phyloP scores from a whole-genome alignment of 495 filamentous ascomycete species.

The Talaromyces nanjingensis region DNA sequence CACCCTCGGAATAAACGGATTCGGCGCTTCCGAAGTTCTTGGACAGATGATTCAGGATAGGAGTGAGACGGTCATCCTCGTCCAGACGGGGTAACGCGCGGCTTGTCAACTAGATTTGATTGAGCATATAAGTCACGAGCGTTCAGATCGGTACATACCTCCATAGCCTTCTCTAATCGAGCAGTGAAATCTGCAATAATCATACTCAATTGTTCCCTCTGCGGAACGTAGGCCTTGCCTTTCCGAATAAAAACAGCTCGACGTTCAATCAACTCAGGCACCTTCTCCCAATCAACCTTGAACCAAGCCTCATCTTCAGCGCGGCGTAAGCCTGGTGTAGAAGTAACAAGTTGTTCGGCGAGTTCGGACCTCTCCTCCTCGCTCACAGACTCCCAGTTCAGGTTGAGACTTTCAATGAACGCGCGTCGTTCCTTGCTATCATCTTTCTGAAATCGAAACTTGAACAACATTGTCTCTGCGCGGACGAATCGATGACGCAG shows the following conservation, averaged over 20 bases:
- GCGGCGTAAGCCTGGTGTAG: constrained; percentile 44
- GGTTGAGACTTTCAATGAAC: constrained; percentile 71
- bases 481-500: constrained; percentile 81
- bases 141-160: constrained; percentile 46
- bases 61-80: constrained; percentile 91
- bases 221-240: constrained; percentile 89
- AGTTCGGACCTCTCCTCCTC: constrained; percentile 65
- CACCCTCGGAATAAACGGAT: constrained; percentile 58
- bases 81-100: constrained; percentile 87
- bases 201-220: constrained; percentile 76
- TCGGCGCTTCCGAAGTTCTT: constrained; percentile 91
- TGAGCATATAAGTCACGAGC: constrained; percentile 14
- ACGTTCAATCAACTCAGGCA: constrained; percentile 81
- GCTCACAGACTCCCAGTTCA: constrained; percentile 75
- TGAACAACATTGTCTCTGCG: constrained; percentile 83
- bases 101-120: constrained; percentile 58
- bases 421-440: constrained; percentile 58
- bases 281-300: constrained; percentile 91
- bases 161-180: constrained; percentile 70
- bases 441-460: constrained; percentile 66
- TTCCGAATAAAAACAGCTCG: constrained; percentile 67
- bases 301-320: constrained; percentile 80
- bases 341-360: constrained; percentile 43
- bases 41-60: constrained; percentile 86
- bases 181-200: constrained; percentile 79